Evolutionary conservation across 208 protist species (phyloP).

Genomic region (Leishmania turanica): DNA sequence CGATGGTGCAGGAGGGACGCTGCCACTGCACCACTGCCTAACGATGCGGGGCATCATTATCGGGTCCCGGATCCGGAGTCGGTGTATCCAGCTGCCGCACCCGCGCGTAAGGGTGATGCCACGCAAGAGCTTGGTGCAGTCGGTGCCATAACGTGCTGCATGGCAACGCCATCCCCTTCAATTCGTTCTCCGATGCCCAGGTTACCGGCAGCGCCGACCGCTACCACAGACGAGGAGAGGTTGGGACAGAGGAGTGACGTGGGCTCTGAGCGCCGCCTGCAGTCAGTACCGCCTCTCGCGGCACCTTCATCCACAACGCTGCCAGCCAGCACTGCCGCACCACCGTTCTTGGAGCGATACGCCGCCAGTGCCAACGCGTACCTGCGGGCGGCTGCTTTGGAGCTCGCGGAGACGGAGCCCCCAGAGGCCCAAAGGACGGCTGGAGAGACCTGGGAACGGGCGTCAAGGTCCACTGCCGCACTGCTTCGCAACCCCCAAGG

Average conservation of each 20-base stretch:
- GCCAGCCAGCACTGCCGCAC: background rate
- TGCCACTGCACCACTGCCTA: constrained; percentile 4
- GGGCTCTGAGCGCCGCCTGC: background rate
- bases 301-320: background rate
- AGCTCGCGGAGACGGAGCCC: constrained; percentile 4
- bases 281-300: background rate
- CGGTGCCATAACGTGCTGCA: background rate
- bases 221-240: background rate
- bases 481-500: background rate
- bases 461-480: background rate
- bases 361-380: constrained; percentile 27
- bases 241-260: background rate
- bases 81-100: background rate
- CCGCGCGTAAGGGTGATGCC: background rate
- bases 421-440: background rate
- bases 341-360: constrained; percentile 11
- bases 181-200: constrained; percentile 1
- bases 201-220: background rate
- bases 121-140: background rate
- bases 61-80: background rate
- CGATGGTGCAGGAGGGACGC: background rate
- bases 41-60: background rate
- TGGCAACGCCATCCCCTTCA: background rate
- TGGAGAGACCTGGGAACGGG: background rate
- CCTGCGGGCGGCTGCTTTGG: constrained; percentile 24